Conservation (phyloP, 192 early-diverging fungal genomes). For the Coemansia sp. region DNA sequence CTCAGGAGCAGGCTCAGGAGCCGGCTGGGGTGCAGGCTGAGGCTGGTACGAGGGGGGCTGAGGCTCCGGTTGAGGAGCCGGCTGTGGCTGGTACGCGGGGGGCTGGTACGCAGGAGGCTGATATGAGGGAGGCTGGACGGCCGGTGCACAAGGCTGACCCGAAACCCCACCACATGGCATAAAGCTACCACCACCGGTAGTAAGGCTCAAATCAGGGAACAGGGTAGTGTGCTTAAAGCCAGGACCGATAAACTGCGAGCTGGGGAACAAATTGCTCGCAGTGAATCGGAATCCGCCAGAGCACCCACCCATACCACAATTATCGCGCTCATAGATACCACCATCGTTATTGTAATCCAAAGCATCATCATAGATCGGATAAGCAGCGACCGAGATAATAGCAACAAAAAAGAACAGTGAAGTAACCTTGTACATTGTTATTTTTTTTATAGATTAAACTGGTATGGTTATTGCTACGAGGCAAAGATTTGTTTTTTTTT, state of each 20-base stretch:
- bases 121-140: not conserved
- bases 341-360: not conserved
- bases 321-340: conserved; percentile 5
- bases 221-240: not conserved
- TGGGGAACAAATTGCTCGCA: conserved; percentile 1
- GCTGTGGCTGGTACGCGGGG: conserved; percentile 6
- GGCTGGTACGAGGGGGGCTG: conserved; percentile 1
- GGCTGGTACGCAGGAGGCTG: too few species aligned
- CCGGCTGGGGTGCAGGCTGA: conserved; percentile 1
- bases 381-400: conserved; percentile 3
- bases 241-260: conserved; percentile 6
- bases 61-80: not conserved
- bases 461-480: not conserved
- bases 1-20: not conserved
- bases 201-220: not conserved
- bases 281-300: not conserved
- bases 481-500: too few species aligned
- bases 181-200: not conserved
- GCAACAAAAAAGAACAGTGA: conserved; percentile 12
- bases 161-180: not conserved
- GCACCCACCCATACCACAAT: conserved; percentile 11
- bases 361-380: conserved; percentile 3
- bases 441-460: not conserved
- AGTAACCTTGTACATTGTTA: conserved; percentile 25
- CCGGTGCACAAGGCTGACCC: not conserved